These are phyloP conservation scores for Guillardia theta DNA, from an alignment of 78 protist genomes.

Conservation along the genomic window DNA sequence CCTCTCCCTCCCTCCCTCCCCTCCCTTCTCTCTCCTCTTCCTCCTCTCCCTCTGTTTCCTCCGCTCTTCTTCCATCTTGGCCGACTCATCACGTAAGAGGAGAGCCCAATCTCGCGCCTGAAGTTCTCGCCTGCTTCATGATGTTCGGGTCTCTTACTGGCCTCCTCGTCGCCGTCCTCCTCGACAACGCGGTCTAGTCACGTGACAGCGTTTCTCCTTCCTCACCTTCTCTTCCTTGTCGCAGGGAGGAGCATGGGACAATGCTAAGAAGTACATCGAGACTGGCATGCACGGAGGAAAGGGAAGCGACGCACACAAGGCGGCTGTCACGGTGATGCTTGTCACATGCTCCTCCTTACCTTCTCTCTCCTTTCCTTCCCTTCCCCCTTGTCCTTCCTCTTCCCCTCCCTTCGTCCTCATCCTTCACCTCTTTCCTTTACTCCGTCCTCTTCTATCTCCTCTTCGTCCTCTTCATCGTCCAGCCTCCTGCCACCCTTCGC, in stretches of 20 bases:
- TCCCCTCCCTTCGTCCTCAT: no score
- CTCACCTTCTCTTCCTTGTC: background rate
- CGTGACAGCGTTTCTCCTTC: background rate
- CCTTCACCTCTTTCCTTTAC: no score
- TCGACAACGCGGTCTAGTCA: conserved; percentile 62
- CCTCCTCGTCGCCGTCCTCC: conserved; percentile 66
- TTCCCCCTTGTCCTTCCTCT: no score
- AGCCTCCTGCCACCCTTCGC: no score
- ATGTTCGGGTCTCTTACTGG: conserved; percentile 55
- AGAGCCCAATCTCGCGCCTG: conserved; percentile 44
- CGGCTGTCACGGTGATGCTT: conserved; percentile 77
- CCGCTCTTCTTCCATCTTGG: background rate
- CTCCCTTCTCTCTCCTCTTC: background rate
- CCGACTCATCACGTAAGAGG: background rate
- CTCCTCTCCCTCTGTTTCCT: background rate
- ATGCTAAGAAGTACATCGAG: conserved; percentile 83
- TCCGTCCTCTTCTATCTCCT: no score
- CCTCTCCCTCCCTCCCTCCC: background rate
- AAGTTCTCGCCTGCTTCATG: conserved; percentile 57
- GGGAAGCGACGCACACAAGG: conserved; percentile 57
- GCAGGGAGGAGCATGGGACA: conserved; percentile 91
- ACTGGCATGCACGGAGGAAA: conserved; percentile 47
- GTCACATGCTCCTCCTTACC: background rate
- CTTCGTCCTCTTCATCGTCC: no score
- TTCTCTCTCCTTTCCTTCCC: no score